These are phyloP conservation scores for Phaseolus lunatus DNA, from an alignment of 306 rosid genomes.

Conservation along the genomic window DNA sequence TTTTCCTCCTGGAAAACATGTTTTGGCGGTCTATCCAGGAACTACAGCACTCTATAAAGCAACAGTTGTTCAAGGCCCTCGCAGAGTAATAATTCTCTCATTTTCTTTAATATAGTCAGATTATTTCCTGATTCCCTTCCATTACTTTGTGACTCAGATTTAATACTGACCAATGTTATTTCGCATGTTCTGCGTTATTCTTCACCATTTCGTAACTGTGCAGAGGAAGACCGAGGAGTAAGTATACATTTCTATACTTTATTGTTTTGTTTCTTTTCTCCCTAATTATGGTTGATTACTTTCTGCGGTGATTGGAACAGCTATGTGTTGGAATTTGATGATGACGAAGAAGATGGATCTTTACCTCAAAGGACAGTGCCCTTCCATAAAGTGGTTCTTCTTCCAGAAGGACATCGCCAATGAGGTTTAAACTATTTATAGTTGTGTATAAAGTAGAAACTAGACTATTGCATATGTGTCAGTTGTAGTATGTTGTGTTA, in stretches of 20 bases:
- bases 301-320: constrained; percentile 60
- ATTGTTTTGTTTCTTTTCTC: background rate
- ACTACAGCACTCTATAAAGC: constrained; percentile 99
- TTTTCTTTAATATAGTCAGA: constrained; percentile 11
- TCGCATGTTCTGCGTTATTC: constrained; percentile 53
- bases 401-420: constrained; percentile 98
- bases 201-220: constrained; percentile 44
- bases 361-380: constrained; percentile 93
- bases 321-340: constrained; percentile 90
- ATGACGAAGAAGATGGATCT: constrained; percentile 97
- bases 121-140: constrained; percentile 24
- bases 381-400: constrained; percentile 86
- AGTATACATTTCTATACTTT: constrained; percentile 45
- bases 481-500: constrained; percentile 36
- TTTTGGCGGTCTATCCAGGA: constrained; percentile 97
- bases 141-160: constrained; percentile 16
- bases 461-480: constrained; percentile 18
- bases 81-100: constrained; percentile 71
- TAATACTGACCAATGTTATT: constrained; percentile 52
- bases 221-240: constrained; percentile 99
- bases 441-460: constrained; percentile 51
- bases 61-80: constrained; percentile 88
- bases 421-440: constrained; percentile 49
- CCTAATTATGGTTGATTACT: constrained; percentile 3
- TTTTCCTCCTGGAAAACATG: constrained; percentile 82